phyloP scores from a whole-genome alignment of 2,329 filamentous ascomycete genomes.

The Colletotrichum somersetense region DNA sequence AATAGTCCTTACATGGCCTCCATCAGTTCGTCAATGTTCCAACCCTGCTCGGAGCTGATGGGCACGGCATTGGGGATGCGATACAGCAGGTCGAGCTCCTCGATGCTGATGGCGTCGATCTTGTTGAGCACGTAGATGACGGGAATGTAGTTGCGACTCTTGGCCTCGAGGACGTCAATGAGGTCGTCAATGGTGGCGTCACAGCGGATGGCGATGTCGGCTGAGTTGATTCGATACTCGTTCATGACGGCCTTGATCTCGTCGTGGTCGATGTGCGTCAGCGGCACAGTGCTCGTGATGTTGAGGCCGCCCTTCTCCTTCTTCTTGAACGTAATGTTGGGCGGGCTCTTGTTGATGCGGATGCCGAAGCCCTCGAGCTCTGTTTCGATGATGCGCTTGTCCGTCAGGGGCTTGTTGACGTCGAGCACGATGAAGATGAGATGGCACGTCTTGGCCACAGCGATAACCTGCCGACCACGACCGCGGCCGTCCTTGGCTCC shows the following conservation, averaged over 20 bases:
- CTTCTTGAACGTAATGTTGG: conserved; percentile 99
- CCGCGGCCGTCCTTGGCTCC: conserved; percentile 98
- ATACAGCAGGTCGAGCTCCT: conserved; percentile 96
- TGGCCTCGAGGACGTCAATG: conserved; percentile 95
- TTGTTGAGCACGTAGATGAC: conserved; percentile 99
- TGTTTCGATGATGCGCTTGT: conserved; percentile 94
- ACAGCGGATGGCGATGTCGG: conserved; percentile 97
- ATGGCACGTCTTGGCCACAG: conserved; percentile 98
- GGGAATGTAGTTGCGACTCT: conserved; percentile 96
- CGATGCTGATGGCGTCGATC: conserved; percentile 97
- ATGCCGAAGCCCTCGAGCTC: conserved; percentile 98
- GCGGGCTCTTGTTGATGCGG: conserved; percentile 95
- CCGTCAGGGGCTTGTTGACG: conserved; percentile 97
- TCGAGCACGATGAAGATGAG: conserved; percentile 98
- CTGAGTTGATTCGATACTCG: conserved; percentile 96
- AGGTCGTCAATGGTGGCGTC: conserved; percentile 97
- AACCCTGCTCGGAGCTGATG: conserved; percentile 96
- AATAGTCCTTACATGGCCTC: conserved; percentile 80
- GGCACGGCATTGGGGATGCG: conserved; percentile 97
- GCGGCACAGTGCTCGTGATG: conserved; percentile 92
- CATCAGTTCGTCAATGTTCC: conserved; percentile 97
- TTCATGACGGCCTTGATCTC: conserved; percentile 98
- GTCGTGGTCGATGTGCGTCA: conserved; percentile 93
- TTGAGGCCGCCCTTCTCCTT: conserved; percentile 98
- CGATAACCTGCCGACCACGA: conserved; percentile 97